A percentile compares a stretch with the other conserved stretches of the same genome.
Conservation (phyloP, 495 filamentous ascomycete genomes). For the Thozetella sp. region DNA sequence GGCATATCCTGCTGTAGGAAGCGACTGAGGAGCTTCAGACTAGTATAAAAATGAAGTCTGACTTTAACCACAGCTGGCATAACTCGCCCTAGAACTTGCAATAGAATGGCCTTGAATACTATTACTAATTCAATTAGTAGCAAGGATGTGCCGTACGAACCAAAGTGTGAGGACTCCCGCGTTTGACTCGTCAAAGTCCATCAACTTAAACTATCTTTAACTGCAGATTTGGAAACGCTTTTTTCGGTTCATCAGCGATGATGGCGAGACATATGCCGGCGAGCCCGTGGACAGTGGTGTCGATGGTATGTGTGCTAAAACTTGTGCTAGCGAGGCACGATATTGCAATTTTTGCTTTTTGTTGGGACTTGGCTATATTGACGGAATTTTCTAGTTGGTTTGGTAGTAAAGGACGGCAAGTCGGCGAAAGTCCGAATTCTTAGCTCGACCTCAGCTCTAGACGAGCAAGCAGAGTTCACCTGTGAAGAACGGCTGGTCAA, state of each 20-base stretch:
- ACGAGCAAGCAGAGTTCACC: not conserved
- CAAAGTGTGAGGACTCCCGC: no score
- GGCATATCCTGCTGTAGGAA: no score
- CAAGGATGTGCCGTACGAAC: no score
- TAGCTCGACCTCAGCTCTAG: not conserved
- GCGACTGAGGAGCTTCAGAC: no score
- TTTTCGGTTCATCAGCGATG: not conserved
- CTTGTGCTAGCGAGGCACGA: not conserved
- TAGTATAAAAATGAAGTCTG: no score
- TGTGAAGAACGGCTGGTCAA: not conserved
- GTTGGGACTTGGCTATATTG: not conserved
- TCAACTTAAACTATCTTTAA: no score
- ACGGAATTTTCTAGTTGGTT: not conserved
- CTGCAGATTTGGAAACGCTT: not conserved
- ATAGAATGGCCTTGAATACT: no score
- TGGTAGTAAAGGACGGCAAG: not conserved
- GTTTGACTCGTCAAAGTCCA: no score
- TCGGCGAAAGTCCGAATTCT: not conserved
- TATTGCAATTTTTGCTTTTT: not conserved
- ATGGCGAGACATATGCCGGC: not conserved
- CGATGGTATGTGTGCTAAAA: not conserved
- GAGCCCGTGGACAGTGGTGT: not conserved
- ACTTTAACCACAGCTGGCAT: no score
- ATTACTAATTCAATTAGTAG: no score
- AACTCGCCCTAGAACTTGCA: no score